These are phyloP conservation scores for Dioszegia aurantiaca DNA, from an alignment of 768 basidiomycete species.

Conservation along the genomic window DNA sequence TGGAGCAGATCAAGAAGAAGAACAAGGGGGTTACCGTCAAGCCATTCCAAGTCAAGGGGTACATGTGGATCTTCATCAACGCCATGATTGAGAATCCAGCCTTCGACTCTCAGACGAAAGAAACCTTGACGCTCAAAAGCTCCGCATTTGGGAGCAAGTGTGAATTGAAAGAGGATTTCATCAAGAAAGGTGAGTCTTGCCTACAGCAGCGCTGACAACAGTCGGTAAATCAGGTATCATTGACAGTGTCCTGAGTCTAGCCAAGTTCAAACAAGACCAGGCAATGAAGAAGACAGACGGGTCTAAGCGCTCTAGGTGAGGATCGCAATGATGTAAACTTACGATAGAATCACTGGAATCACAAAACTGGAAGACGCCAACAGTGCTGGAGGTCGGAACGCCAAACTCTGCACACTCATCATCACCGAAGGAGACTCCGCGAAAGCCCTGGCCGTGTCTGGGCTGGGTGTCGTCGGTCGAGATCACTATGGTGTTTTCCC, in stretches of 20 bases:
- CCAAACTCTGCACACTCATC: slow-evolving; percentile 83
- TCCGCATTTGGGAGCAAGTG: slow-evolving; percentile 85
- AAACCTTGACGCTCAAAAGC: slow-evolving; percentile 78
- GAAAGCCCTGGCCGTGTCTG: slow-evolving; percentile 92
- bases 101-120: slow-evolving; percentile 99
- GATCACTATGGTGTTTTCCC: slow-evolving; percentile 98
- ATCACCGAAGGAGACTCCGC: slow-evolving; percentile 99
- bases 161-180: slow-evolving; percentile 78
- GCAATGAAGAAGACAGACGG: slow-evolving; percentile 96
- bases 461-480: slow-evolving; percentile 88
- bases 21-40: slow-evolving; percentile 96
- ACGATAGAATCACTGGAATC: slow-evolving; percentile 74
- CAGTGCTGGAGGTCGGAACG: slow-evolving; percentile 83
- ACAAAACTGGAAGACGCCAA: slow-evolving; percentile 95
- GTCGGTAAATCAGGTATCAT: slow-evolving; percentile 86
- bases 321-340: slow-evolving; percentile 9
- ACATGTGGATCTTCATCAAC: slow-evolving; percentile 98
- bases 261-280: slow-evolving; percentile 94
- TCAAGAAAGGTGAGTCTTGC: slow-evolving; percentile 78
- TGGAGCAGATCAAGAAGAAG: slow-evolving; percentile 85
- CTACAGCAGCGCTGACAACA: slow-evolving; percentile 45
- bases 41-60: slow-evolving; percentile 87
- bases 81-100: slow-evolving; percentile 94
- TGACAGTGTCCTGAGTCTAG: slow-evolving; percentile 90
- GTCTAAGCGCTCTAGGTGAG: slow-evolving; percentile 76